Percentiles rank a stretch among this genome's conserved stretches.
Conservation (phyloP, 495 filamentous ascomycete species). For the Chaetomium tenue region DNA sequence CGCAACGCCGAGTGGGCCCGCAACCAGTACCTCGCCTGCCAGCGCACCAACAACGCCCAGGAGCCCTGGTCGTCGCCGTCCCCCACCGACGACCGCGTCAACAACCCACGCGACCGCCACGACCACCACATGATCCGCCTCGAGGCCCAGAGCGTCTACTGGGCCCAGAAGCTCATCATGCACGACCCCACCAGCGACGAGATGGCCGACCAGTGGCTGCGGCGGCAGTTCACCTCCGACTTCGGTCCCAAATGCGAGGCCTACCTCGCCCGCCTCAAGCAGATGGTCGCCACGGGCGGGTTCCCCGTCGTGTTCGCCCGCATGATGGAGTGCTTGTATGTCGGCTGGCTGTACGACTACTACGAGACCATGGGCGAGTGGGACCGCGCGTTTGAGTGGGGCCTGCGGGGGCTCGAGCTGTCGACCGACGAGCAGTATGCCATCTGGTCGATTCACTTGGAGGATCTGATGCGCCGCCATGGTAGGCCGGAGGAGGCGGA, state of each 20-base stretch:
- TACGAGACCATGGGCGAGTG: conserved; percentile 30
- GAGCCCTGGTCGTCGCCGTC: not conserved
- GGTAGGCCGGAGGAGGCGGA: conserved; percentile 29
- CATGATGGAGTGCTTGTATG: conserved; percentile 30
- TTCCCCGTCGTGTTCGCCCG: conserved; percentile 18
- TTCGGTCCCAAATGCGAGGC: conserved; percentile 23
- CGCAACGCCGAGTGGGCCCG: conserved; percentile 30
- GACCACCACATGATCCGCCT: conserved; percentile 33
- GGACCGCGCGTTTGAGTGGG: conserved; percentile 28
- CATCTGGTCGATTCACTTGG: conserved; percentile 33
- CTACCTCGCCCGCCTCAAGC: conserved; percentile 3
- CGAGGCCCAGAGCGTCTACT: conserved; percentile 31
- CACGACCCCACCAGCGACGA: conserved; percentile 24
- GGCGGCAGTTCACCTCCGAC: conserved; percentile 20
- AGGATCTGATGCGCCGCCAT: conserved; percentile 31
- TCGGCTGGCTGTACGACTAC: conserved; percentile 35
- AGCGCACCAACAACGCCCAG: conserved; percentile 13
- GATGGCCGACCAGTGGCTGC: conserved; percentile 29
- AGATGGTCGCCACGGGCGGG: not conserved
- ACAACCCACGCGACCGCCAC: conserved; percentile 6
- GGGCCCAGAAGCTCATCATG: conserved; percentile 35
- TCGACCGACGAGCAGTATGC: conserved; percentile 32
- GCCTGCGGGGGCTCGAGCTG: conserved; percentile 24
- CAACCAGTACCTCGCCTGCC: conserved; percentile 32
- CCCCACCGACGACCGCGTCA: not conserved